phyloP scores from a whole-genome alignment of 352 stramenopile species.

The Stramenopiles sp. region DNA sequence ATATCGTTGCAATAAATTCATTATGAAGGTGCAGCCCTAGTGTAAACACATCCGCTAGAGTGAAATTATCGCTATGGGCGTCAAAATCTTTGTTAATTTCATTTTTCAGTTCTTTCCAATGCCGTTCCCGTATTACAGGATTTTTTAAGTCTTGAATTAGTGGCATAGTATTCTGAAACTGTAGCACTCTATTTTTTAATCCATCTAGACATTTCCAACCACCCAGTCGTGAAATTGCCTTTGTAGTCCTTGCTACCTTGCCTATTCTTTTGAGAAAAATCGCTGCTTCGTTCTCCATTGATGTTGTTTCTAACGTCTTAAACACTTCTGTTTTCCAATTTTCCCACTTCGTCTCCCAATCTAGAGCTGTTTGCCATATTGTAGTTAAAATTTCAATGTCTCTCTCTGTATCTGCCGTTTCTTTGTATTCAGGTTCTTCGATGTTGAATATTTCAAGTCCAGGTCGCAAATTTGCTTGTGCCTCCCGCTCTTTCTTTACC shows the following conservation, averaged over 20 bases:
- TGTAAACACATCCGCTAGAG: conserved; percentile 63
- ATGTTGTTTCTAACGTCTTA: conserved; percentile 66
- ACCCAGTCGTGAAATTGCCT: conserved; percentile 65
- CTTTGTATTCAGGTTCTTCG: conserved; percentile 56
- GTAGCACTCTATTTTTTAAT: conserved; percentile 63
- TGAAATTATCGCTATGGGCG: conserved; percentile 74
- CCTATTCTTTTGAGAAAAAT: conserved; percentile 71
- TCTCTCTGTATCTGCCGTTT: conserved; percentile 61
- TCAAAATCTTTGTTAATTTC: conserved; percentile 71
- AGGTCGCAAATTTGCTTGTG: conserved; percentile 48
- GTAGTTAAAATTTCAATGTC: conserved; percentile 60
- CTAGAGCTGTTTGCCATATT: conserved; percentile 31
- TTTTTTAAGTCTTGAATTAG: conserved; percentile 80
- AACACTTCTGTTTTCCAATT: conserved; percentile 54
- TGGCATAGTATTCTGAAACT: conserved; percentile 79
- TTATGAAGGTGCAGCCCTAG: conserved; percentile 73
- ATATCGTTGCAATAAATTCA: conserved; percentile 67
- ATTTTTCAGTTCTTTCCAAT: conserved; percentile 23
- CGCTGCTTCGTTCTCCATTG: conserved; percentile 70
- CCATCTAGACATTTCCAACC: not conserved
- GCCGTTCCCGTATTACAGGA: conserved; percentile 57
- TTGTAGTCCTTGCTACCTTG: conserved; percentile 63
- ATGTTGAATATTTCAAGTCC: conserved; percentile 76
- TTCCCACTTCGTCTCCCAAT: not conserved
- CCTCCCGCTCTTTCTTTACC: conserved; percentile 21